Evolutionary conservation across 441 rosid genomes (phyloP).

Genomic region (Raphanus hybrid): DNA sequence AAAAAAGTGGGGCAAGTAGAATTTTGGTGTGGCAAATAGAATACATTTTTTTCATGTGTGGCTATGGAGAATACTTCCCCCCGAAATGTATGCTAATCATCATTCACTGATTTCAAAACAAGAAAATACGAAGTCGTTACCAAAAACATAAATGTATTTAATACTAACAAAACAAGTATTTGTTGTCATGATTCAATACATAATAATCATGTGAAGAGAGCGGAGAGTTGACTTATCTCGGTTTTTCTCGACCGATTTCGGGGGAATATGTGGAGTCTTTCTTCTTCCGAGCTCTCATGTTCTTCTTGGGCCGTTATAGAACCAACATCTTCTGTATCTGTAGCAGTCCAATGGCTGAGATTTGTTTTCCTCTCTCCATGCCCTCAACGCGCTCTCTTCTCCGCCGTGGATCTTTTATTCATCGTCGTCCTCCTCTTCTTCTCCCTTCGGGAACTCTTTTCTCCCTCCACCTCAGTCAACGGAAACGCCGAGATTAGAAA

Average conservation of each 20-base stretch:
- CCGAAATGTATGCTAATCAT: background rate
- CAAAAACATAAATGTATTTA: background rate
- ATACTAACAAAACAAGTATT: background rate
- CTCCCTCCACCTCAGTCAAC: background rate
- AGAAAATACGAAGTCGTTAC: background rate
- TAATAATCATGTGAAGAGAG: slow-evolving; percentile 7
- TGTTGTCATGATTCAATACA: too few relatives aligned
- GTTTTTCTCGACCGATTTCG: background rate
- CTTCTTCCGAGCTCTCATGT: slow-evolving; percentile 57
- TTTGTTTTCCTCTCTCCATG: slow-evolving; percentile 83
- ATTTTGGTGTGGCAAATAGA: too few relatives aligned
- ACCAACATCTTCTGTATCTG: slow-evolving; percentile 43
- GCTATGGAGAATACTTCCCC: too few relatives aligned
- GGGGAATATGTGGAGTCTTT: slow-evolving; percentile 31
- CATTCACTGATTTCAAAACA: slow-evolving; percentile 11
- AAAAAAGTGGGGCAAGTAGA: too few relatives aligned
- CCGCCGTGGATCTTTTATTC: slow-evolving; percentile 59
- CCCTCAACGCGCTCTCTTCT: slow-evolving; percentile 73
- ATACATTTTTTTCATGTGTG: too few relatives aligned
- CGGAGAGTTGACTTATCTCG: background rate
- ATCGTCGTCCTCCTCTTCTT: slow-evolving; percentile 53
- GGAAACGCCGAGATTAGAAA: slow-evolving; percentile 44
- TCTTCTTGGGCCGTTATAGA: slow-evolving; percentile 50
- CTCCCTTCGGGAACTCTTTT: slow-evolving; percentile 54
- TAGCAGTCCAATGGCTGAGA: slow-evolving; percentile 67